Base-by-base conservation (phyloP, 495 filamentous ascomycete genomes). In the Cercophora samala region DNA sequence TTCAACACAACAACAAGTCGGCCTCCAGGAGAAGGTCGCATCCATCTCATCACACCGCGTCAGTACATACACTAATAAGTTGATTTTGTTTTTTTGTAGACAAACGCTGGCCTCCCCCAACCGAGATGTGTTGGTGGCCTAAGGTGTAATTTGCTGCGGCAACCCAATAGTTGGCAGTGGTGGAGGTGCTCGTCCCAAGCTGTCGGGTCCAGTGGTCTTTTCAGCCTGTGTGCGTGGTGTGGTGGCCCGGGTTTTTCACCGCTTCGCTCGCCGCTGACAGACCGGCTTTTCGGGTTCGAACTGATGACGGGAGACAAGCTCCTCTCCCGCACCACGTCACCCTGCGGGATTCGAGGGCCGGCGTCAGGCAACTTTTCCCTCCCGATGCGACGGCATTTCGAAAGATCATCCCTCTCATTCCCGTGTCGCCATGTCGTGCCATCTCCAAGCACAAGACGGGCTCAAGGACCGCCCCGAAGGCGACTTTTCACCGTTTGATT, bases 141-240 rank as follows among this genome's bases (percentile, higher is more conserved):
- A 2, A 46, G 13, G 24, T 19, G 29, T 29, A 62, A 17, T 37
- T 5, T 61, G 26, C 17, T 51, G 42, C 64, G 21, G n/a, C 0
- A 17, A 25, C 32, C 52, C 61, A 67, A 67, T 55, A 56, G 58
- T 26, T 42, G 52, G 58, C 52, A 24, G 61, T 54, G 26, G 56
- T 60, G 46, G 37, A 56, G 63, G 21, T 46, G 15, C 58, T 22
- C 64, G 68, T 74, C 61, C 77, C 78, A 69, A 54, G 64, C 74
- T 73, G 74, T 78, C 77, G 77, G 78, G 77, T 72, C 67, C 61
- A 19, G 23, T 32, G 59, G 56, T 29, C 19, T 52, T 63, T n/a
- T 65, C 61, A 32, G 62, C 65, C 52, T 25, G 55, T 61, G 67
- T n/a, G n/a, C n/a, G n/a, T n/a, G n/a, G n/a, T n/a, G n/a, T 55